Percentiles rank a stretch among this genome's conserved stretches.
These are phyloP conservation scores for Ajuga chamaepitys DNA, from an alignment of 257 asterid species.

Conservation along the genomic window DNA sequence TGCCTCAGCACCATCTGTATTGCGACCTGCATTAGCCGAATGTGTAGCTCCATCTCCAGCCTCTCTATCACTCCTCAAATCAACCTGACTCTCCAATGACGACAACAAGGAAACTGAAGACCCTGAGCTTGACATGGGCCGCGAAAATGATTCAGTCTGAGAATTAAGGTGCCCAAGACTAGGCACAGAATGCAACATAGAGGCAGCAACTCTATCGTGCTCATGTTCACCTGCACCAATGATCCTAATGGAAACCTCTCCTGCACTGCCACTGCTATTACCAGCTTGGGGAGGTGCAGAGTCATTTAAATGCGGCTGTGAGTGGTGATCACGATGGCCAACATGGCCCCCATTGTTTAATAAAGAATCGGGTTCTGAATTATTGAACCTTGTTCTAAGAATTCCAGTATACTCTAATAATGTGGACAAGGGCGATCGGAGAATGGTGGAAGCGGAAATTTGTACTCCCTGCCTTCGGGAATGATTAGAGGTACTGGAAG, in stretches of 20 bases:
- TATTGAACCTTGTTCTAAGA: slow-evolving; percentile 35
- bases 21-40: slow-evolving; percentile 22
- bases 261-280: slow-evolving; percentile 23
- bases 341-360: slow-evolving; percentile 21
- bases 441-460: slow-evolving; percentile 44
- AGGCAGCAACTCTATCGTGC: slow-evolving; percentile 32
- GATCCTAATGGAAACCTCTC: slow-evolving; percentile 81
- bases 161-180: slow-evolving; percentile 22
- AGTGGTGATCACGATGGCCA: slow-evolving; percentile 28
- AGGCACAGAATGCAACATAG: slow-evolving; percentile 26
- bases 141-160: slow-evolving; percentile 28
- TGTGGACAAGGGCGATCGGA: slow-evolving; percentile 66
- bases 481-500: slow-evolving; percentile 24
- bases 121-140: slow-evolving; percentile 43
- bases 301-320: slow-evolving; percentile 27
- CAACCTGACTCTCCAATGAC: slow-evolving; percentile 61
- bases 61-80: slow-evolving; percentile 38
- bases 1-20: slow-evolving; percentile 41
- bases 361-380: slow-evolving; percentile 35
- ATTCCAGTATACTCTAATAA: slow-evolving; percentile 66
- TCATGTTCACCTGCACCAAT: slow-evolving; percentile 45
- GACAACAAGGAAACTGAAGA: slow-evolving; percentile 42
- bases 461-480: slow-evolving; percentile 49
- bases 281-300: slow-evolving; percentile 25
- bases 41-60: slow-evolving; percentile 30